Percentiles rank a stretch among this genome's conserved stretches.
phyloP scores from a whole-genome alignment of 148 eudicot genomes.

The Arctostaphylos glauca region DNA sequence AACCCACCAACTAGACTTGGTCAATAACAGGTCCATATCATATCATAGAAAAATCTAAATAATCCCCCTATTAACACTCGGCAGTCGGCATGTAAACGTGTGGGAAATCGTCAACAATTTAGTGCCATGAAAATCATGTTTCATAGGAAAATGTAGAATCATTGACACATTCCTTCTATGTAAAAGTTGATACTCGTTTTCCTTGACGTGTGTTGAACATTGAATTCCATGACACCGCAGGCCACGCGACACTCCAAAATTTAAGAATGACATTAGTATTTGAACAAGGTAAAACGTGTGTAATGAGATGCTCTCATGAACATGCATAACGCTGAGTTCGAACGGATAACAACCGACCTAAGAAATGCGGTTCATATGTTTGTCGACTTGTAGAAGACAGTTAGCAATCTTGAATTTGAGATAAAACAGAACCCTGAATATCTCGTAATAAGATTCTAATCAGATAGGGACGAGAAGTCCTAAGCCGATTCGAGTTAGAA shows the following conservation, averaged over 20 bases:
- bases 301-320: too few relatives aligned
- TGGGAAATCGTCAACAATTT: neutral
- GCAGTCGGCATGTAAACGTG: neutral
- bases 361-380: too few relatives aligned
- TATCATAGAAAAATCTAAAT: neutral
- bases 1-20: neutral
- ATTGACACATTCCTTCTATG: neutral
- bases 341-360: too few relatives aligned
- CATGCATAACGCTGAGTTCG: too few relatives aligned
- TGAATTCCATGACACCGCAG: neutral
- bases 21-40: neutral
- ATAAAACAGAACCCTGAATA: too few relatives aligned
- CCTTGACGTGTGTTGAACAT: neutral
- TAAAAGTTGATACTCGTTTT: neutral
- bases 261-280: too few relatives aligned
- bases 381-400: too few relatives aligned
- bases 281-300: too few relatives aligned
- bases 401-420: too few relatives aligned
- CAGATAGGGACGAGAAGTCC: too few relatives aligned
- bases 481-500: too few relatives aligned
- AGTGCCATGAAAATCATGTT: neutral
- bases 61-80: neutral
- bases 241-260: neutral
- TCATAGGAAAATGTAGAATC: neutral
- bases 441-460: too few relatives aligned